Conservation (phyloP, 495 filamentous ascomycete genomes). For the Chlorociboria aeruginascens region DNA sequence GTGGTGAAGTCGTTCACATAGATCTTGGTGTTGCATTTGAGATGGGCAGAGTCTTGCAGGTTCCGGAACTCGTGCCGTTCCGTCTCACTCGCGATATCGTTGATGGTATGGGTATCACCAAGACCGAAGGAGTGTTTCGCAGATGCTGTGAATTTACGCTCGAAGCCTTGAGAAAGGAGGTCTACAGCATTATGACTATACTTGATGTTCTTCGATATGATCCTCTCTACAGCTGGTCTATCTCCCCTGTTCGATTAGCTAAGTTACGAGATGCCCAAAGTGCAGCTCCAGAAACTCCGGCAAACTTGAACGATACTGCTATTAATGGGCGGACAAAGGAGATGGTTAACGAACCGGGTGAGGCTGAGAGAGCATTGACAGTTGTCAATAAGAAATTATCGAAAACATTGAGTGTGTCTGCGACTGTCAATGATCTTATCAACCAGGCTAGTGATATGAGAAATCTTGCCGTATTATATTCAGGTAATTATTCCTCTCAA, state of each 20-base stretch:
- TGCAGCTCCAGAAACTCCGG: constrained; percentile 21
- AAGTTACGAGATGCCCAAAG: constrained; percentile 41
- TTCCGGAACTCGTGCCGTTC: constrained; percentile 93
- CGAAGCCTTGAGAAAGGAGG: constrained; percentile 83
- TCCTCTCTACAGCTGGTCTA: constrained; percentile 88
- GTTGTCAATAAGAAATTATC: constrained; percentile 91
- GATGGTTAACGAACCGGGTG: constrained; percentile 63
- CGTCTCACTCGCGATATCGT: constrained; percentile 90
- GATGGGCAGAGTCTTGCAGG: constrained; percentile 80
- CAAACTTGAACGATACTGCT: constrained; percentile 16
- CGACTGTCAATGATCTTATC: constrained; percentile 93
- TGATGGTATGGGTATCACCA: constrained; percentile 92
- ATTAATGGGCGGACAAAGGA: constrained; percentile 24
- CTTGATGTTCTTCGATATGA: constrained; percentile 93
- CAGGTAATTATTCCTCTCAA: constrained; percentile 43
- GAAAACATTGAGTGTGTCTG: constrained; percentile 84
- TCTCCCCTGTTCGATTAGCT: constrained; percentile 75
- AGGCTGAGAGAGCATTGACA: constrained; percentile 82
- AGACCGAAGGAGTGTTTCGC: constrained; percentile 90
- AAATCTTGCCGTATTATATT: constrained; percentile 86
- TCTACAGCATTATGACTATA: constrained; percentile 92
- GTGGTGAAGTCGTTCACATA: constrained; percentile 91
- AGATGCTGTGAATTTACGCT: constrained; percentile 96
- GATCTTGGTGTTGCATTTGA: constrained; percentile 95
- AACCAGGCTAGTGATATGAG: constrained; percentile 88